Evolutionary conservation across 2,329 filamentous ascomycete species (phyloP), one percentile per base, ranked within the genome.

Genomic region (Penicillium frequentans): DNA sequence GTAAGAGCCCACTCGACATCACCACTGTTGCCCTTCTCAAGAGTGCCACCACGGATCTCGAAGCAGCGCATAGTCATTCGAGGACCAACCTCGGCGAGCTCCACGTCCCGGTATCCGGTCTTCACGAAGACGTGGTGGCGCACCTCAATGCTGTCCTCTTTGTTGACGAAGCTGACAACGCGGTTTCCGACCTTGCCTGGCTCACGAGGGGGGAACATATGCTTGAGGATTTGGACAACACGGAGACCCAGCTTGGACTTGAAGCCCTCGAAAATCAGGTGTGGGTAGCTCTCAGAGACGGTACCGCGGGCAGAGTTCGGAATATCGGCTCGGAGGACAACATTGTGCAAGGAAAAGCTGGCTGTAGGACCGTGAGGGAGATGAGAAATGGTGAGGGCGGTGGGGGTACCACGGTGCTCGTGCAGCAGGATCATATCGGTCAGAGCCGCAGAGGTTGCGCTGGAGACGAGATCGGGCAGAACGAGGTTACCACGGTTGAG

Each of bases 51-150:
- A 47, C 93, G 84, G 60, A 99, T 96, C 78, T 98, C 91, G 71
- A 98, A 99, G 52, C 92, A 80, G 64, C 91, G 84, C 91, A 98
- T 95, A n/a, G 92, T 96, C 91, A 98, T 96, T 56, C 95, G 84
- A 1, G 95, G 95, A 0, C 93, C 92, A 50, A 96, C 91, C 73
- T 96, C 92, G 14, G 90, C 88, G 66, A 96, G 77, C 74, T 96
- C 92, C 3, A 98, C 91, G 57, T 89, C 90, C 70, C 96, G 88
- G 70, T 93, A 95, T 1, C 90, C 89, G 0, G 95, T 98, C 73
- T 90, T 88, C 19, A 99, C 93, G 71, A 97, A 99, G 2, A 99
- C 93, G 73, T 92, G 89, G 73, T 96, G 91, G 4, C 95, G 85
- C 46, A 99, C 90, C 76, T 99, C 93, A 52, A 98, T 96, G 58